These are phyloP conservation scores for Phytophthora litchii DNA, from an alignment of 352 stramenopile species.

Conservation along the genomic window DNA sequence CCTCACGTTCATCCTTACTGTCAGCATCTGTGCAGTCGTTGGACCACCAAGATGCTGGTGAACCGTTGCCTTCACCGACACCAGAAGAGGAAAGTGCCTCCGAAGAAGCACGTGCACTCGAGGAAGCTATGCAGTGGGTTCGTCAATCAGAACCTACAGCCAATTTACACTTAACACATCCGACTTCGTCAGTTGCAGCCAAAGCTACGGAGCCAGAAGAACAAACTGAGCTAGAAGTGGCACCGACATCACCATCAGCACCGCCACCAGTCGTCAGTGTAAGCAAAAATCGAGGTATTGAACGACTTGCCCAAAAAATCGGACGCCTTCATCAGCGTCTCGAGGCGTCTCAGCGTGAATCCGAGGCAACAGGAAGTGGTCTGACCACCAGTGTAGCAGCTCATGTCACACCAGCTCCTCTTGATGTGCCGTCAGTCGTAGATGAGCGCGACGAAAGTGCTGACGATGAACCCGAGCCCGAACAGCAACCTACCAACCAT, in stretches of 20 bases:
- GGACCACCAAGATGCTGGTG: constrained; percentile 42
- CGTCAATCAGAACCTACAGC: constrained; percentile 33
- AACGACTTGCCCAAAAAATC: constrained; percentile 55
- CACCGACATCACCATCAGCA: constrained; percentile 1
- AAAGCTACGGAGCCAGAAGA: constrained; percentile 1
- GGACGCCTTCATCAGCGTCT: constrained; percentile 53
- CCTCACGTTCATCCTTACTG: constrained; percentile 36
- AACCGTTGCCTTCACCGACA: constrained; percentile 26
- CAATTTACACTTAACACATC: constrained; percentile 11
- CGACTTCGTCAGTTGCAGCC: not conserved
- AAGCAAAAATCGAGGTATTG: constrained; percentile 48
- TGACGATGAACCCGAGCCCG: constrained; percentile 40
- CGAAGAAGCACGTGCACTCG: constrained; percentile 34
- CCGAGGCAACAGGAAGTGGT: constrained; percentile 13
- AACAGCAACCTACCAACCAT: constrained; percentile 23
- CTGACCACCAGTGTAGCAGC: not conserved
- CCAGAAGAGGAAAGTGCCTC: constrained; percentile 20
- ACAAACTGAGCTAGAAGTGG: constrained; percentile 14
- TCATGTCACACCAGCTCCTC: constrained; percentile 3
- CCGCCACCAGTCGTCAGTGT: constrained; percentile 33
- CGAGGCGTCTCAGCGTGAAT: constrained; percentile 36
- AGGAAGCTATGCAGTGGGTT: constrained; percentile 44
- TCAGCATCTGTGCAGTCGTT: constrained; percentile 34
- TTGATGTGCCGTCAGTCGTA: constrained; percentile 26
- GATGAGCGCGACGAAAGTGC: constrained; percentile 20